These are phyloP conservation scores for Salvia miltiorrhiza DNA, from an alignment of 257 asterid species.

Conservation along the genomic window DNA sequence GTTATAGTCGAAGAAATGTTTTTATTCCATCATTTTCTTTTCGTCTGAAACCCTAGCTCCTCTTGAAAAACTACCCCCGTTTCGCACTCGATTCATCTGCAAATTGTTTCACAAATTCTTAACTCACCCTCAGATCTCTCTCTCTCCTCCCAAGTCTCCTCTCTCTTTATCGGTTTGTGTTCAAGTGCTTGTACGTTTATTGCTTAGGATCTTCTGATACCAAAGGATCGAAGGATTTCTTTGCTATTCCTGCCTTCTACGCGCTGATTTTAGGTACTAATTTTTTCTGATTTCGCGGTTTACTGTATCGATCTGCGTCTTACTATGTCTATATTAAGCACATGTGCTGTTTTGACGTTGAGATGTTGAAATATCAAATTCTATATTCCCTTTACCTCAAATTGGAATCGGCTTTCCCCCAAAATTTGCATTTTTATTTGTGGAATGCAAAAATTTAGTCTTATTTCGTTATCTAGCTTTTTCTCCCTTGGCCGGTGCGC, in stretches of 20 bases:
- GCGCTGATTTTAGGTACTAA: slow-evolving; percentile 24
- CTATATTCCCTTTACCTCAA: background rate
- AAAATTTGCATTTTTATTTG: background rate
- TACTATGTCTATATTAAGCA: background rate
- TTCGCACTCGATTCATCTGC: background rate
- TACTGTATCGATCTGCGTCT: background rate
- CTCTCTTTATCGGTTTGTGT: background rate
- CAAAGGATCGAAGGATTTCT: slow-evolving; percentile 11
- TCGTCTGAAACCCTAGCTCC: background rate
- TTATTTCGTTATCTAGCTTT: background rate
- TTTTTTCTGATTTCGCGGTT: background rate
- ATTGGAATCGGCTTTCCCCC: background rate
- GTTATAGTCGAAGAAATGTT: background rate
- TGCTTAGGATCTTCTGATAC: background rate
- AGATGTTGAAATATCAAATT: background rate
- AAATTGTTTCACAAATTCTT: background rate
- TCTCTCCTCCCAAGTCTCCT: background rate
- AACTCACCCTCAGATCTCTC: slow-evolving; percentile 10
- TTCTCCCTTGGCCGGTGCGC: background rate
- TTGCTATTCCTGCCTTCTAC: background rate
- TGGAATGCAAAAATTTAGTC: background rate
- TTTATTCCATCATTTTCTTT: too few relatives aligned
- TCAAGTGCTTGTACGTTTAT: background rate
- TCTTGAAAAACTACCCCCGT: background rate
- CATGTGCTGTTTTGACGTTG: background rate